These are phyloP conservation scores for Neohortaea acidophila DNA, from an alignment of 495 filamentous ascomycete species.

Conservation along the genomic window DNA sequence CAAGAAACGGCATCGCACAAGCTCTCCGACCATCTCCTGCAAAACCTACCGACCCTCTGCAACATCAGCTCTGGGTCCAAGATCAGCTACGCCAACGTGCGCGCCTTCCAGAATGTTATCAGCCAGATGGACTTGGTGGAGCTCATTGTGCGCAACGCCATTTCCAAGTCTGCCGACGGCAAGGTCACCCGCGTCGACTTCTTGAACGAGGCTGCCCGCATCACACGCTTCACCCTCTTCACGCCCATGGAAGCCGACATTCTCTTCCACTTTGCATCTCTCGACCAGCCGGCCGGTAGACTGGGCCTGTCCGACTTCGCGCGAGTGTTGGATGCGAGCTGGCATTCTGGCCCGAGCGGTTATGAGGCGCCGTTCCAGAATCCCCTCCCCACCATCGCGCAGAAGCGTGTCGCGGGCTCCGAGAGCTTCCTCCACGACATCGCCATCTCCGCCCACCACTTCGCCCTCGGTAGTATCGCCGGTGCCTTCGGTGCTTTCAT, in stretches of 20 bases:
- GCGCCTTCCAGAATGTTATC: constrained; percentile 94
- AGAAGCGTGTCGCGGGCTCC: constrained; percentile 33
- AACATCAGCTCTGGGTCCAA: constrained; percentile 86
- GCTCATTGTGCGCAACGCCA: constrained; percentile 72
- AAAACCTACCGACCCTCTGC: constrained; percentile 84
- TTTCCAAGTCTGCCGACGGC: constrained; percentile 66
- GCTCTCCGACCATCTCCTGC: constrained; percentile 89
- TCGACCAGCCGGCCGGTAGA: constrained; percentile 74
- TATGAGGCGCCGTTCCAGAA: constrained; percentile 25
- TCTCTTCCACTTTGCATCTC: constrained; percentile 90
- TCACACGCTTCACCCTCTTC: constrained; percentile 84
- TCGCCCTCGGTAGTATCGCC: constrained; percentile 71
- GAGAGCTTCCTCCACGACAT: constrained; percentile 43
- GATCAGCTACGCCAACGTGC: constrained; percentile 92
- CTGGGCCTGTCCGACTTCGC: constrained; percentile 75
- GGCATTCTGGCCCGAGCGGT: constrained; percentile 43
- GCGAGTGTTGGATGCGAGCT: constrained; percentile 86
- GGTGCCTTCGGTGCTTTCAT: constrained; percentile 97
- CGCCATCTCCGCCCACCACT: constrained; percentile 74
- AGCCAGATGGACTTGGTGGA: constrained; percentile 96
- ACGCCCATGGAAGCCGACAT: constrained; percentile 99
- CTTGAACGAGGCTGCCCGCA: constrained; percentile 77
- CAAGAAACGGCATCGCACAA: constrained; percentile 87
- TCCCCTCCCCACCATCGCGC: constrained; percentile 28
- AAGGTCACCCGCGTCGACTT: constrained; percentile 92